phyloP scores from a whole-genome alignment of 2,329 filamentous ascomycete species.

The Rhexocercosporidium sp. region DNA sequence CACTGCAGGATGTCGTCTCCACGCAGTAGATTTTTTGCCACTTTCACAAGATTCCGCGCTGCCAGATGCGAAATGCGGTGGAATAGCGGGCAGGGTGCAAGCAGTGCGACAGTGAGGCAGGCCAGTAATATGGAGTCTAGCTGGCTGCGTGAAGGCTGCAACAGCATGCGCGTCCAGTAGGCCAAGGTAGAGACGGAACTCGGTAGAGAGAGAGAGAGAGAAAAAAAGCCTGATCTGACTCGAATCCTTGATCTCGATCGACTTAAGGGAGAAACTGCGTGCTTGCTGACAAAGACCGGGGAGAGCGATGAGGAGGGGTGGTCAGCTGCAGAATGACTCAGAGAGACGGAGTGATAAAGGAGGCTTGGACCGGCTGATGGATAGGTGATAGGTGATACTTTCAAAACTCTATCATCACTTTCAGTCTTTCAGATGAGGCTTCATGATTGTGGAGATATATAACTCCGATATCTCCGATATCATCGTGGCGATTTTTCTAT shows the following conservation, averaged over 20 bases:
- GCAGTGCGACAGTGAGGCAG: neutral
- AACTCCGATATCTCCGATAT: conserved; percentile 8
- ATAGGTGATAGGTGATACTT: neutral
- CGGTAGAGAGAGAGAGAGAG: no score
- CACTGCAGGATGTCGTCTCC: conserved; percentile 5
- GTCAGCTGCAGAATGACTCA: conserved; percentile 18
- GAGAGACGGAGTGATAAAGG: neutral
- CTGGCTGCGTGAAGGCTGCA: conserved; percentile 5
- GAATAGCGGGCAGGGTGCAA: neutral
- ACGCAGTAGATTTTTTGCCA: neutral
- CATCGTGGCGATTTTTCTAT: neutral
- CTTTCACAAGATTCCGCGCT: neutral
- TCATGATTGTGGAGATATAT: neutral
- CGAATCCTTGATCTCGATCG: no score
- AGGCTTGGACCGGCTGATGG: neutral
- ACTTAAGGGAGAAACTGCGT: conserved; percentile 1
- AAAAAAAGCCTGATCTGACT: neutral
- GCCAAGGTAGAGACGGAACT: no score
- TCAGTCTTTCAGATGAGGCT: neutral
- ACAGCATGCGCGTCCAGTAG: conserved; percentile 5
- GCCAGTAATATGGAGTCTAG: neutral
- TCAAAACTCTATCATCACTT: neutral
- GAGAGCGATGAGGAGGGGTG: neutral
- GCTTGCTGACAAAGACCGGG: conserved; percentile 15
- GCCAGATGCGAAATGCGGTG: no score